Evolutionary conservation across 2,329 filamentous ascomycete species (phyloP).

Genomic region (Penicillium sp.): DNA sequence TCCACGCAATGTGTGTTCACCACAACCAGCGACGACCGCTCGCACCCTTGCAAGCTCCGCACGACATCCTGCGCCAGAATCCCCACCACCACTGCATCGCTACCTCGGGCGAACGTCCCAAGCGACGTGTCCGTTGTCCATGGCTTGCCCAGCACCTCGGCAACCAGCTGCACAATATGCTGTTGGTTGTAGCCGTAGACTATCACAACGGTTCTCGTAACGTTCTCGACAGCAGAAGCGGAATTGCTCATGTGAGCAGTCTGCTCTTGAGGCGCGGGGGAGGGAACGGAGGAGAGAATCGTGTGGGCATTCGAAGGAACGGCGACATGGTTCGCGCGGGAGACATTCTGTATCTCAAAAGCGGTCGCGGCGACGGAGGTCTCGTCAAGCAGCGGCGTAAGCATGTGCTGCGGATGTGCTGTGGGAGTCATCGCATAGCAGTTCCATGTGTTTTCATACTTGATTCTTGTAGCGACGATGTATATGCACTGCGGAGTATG

Average conservation of each 20-base stretch:
- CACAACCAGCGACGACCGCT: conserved; percentile 58
- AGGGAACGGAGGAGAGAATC: background rate
- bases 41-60: conserved; percentile 55
- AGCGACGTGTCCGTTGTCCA: conserved; percentile 59
- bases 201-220: conserved; percentile 52
- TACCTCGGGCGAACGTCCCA: conserved; percentile 53
- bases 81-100: conserved; percentile 63
- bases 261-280: background rate
- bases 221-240: background rate
- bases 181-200: conserved; percentile 69
- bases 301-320: conserved; percentile 13
- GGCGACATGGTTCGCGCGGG: conserved; percentile 8
- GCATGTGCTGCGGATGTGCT: conserved; percentile 32
- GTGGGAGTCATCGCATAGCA: conserved; percentile 37
- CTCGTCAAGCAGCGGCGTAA: conserved; percentile 31
- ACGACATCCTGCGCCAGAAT: conserved; percentile 57
- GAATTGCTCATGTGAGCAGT: background rate
- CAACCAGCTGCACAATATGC: conserved; percentile 68
- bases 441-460: conserved; percentile 28
- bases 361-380: conserved; percentile 17
- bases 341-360: conserved; percentile 18
- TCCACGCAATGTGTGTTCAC: conserved; percentile 76
- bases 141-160: conserved; percentile 73
- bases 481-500: background rate
- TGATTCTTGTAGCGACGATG: conserved; percentile 3